Base-by-base conservation (phyloP, 73 alveolate genomes). In the Tetrahymena elliotti region DNA sequence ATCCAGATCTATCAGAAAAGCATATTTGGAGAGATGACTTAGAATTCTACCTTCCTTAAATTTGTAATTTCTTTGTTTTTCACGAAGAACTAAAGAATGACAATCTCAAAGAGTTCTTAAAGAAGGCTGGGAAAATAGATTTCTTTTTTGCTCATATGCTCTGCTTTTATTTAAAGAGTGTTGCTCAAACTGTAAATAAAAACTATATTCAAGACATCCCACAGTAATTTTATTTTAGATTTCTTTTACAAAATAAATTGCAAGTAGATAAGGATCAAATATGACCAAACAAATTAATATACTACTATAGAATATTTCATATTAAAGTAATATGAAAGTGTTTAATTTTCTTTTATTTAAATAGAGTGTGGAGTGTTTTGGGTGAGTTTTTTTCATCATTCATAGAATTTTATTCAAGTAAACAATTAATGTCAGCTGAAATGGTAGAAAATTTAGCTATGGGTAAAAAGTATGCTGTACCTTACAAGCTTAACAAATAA, bases 61-160 rank as follows among this genome's bases (percentile, higher is more conserved):
- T 94, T 18, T 38, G 93, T 83, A 94, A 94, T 38, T 94, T 84
- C 52, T 94, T 94, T 22, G 96, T 94, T 54, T 94, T 94, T 52
- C 96, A 94, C 93, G 96, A 94, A 52, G 96, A 94, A 34, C 35
- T 94, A 93, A 38, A 83, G 52, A 94, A 94, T 88, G 96, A 94
- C 33, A 84, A 88, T 12, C 93, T 94, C 52, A 84, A 93, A 38
- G 93, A 94, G n/a, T 94, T 94, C 38, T 52, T 94, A 27, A 53
- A 84, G 18, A 94, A 93, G 18, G 93, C 96, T n/a, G 93, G 96
- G 38, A 94, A 83, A 35, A 52, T 40, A 0, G 92, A 94, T 88
- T 84, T 94, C 93, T 94, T 83, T 35, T 94, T 94, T 40, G 93
- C 95, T 27, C 93, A 94, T 6, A 16, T 88, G 27, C 93, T 94